These are phyloP conservation scores for Isoetes taiwanensis DNA, from an alignment of 75 land plant species.

Conservation along the genomic window DNA sequence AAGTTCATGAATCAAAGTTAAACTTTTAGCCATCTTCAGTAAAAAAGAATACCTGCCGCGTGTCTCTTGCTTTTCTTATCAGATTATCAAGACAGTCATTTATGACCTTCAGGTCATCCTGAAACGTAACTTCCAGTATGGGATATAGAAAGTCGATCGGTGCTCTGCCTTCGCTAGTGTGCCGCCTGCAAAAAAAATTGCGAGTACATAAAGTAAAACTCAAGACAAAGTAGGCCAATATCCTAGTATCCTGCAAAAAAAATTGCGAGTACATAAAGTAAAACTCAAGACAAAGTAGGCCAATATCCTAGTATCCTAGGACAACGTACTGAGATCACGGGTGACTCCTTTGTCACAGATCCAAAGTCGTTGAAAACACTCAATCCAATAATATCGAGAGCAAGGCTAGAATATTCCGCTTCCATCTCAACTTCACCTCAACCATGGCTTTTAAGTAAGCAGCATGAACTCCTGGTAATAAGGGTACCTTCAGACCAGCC, in stretches of 20 bases:
- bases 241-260: too few species aligned
- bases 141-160: conserved; percentile 92
- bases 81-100: conserved; percentile 92
- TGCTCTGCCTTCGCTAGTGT: conserved; percentile 97
- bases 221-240: neutral
- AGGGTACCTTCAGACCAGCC: too few species aligned
- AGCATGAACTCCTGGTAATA: conserved; percentile 90
- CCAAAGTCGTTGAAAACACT: conserved; percentile 98
- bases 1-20: too few species aligned
- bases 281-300: too few species aligned
- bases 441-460: conserved; percentile 91
- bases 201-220: conserved; percentile 3
- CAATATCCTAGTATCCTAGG: too few species aligned
- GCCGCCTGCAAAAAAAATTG: conserved; percentile 61
- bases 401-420: conserved; percentile 88
- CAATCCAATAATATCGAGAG: conserved; percentile 92
- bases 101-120: conserved; percentile 61
- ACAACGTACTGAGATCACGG: conserved; percentile 72
- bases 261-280: too few species aligned
- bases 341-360: conserved; percentile 87
- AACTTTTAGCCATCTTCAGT: too few species aligned
- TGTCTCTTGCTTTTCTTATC: conserved; percentile 71
- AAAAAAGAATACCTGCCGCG: conserved; percentile 97
- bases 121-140: conserved; percentile 97
- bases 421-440: conserved; percentile 78